These are phyloP conservation scores for Suillus cothurnatus DNA, from an alignment of 768 basidiomycete genomes.

Conservation along the genomic window DNA sequence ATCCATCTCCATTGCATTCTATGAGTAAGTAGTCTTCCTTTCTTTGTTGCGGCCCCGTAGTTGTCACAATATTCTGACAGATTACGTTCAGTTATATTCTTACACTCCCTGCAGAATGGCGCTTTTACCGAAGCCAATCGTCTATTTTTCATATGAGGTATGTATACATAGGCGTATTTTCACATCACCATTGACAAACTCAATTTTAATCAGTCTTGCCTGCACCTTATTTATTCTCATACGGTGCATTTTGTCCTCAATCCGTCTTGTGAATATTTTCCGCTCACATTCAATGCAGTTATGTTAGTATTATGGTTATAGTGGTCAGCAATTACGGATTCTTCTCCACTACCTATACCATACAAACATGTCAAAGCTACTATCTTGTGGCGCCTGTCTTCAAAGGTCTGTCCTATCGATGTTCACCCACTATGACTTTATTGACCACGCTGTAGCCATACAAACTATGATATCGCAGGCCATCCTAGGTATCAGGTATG, in stretches of 20 bases:
- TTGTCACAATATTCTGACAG: not conserved
- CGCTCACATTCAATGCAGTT: slow-evolving; percentile 16
- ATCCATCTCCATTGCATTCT: slow-evolving; percentile 39
- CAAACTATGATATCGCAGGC: slow-evolving; percentile 68
- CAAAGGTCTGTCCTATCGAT: slow-evolving; percentile 48
- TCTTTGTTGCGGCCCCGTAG: not conserved
- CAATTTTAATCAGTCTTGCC: slow-evolving; percentile 23
- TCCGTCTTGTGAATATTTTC: too few relatives aligned
- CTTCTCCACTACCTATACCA: slow-evolving; percentile 55
- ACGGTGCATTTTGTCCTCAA: slow-evolving; percentile 20
- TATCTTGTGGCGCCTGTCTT: slow-evolving; percentile 56
- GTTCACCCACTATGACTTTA: not conserved
- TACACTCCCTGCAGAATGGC: slow-evolving; percentile 35
- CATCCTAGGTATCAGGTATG: slow-evolving; percentile 64
- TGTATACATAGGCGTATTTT: not conserved
- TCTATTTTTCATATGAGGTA: slow-evolving; percentile 31
- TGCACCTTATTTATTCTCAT: slow-evolving; percentile 36
- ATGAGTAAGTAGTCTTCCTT: slow-evolving; percentile 34
- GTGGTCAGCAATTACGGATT: slow-evolving; percentile 59
- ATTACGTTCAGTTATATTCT: slow-evolving; percentile 28
- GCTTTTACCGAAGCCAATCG: slow-evolving; percentile 35
- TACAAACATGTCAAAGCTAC: slow-evolving; percentile 46
- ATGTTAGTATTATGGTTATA: slow-evolving; percentile 48
- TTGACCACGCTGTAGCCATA: slow-evolving; percentile 41
- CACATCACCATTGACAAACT: not conserved